phyloP scores from a whole-genome alignment of 208 protist species.

The Wallacemonas collosoma region DNA sequence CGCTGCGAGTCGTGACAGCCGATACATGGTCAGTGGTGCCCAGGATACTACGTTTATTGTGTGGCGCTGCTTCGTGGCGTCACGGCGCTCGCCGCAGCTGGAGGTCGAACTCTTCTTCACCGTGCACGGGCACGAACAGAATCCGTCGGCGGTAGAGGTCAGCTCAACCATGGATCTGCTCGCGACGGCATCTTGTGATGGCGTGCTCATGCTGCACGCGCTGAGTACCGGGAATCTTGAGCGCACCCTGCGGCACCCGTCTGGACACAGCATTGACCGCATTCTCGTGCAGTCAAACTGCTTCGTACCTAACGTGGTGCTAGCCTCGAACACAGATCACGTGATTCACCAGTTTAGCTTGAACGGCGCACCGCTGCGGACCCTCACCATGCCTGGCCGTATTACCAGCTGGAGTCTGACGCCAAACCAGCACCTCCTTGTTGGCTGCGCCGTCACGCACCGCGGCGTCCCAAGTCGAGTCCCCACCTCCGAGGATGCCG shows the following conservation, averaged over 20 bases:
- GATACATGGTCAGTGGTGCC: constrained; percentile 81
- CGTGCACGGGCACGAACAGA: constrained; percentile 86
- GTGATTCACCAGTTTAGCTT: constrained; percentile 81
- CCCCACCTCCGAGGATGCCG: no score
- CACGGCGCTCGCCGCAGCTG: constrained; percentile 34
- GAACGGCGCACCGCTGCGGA: constrained; percentile 78
- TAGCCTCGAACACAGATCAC: constrained; percentile 66
- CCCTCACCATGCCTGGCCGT: constrained; percentile 51
- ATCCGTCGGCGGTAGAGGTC: constrained; percentile 75
- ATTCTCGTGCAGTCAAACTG: constrained; percentile 75
- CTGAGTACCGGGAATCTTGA: constrained; percentile 67
- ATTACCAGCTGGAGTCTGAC: constrained; percentile 72
- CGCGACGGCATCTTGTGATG: constrained; percentile 80
- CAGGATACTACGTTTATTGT: constrained; percentile 93
- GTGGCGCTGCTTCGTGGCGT: constrained; percentile 66
- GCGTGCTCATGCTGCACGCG: constrained; percentile 81
- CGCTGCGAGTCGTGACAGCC: constrained; percentile 64
- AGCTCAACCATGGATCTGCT: constrained; percentile 75
- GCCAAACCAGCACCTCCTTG: constrained; percentile 68
- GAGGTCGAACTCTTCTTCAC: constrained; percentile 70
- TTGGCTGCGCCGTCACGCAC: constrained; percentile 40
- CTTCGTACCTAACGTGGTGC: constrained; percentile 88
- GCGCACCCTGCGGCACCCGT: constrained; percentile 72
- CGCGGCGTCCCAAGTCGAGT: not conserved
- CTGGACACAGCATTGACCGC: constrained; percentile 60